Evolutionary conservation across 2,329 filamentous ascomycete genomes (phyloP).

Genomic region (Beauveria caledonica): DNA sequence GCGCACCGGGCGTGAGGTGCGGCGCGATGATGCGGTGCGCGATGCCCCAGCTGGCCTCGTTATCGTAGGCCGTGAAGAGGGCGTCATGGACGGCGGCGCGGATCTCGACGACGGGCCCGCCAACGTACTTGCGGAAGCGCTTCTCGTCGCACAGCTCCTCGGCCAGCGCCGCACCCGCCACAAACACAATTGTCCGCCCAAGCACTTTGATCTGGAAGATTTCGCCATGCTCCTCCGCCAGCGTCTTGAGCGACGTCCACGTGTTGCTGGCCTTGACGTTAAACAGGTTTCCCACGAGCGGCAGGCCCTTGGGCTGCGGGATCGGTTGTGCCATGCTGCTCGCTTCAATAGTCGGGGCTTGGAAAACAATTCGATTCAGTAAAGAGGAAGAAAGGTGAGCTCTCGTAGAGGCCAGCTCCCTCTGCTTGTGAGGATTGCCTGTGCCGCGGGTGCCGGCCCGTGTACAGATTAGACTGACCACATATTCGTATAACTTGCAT

Average conservation of each 20-base stretch:
- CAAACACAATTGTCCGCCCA: constrained; percentile 31
- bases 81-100: constrained; percentile 40
- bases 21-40: constrained; percentile 46
- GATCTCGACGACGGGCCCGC: constrained; percentile 45
- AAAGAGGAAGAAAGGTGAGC: neutral
- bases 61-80: constrained; percentile 43
- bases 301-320: constrained; percentile 26
- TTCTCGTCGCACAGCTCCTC: constrained; percentile 44
- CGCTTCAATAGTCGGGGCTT: neutral
- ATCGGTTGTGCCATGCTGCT: constrained; percentile 26
- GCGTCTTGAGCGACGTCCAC: constrained; percentile 28
- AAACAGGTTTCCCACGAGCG: constrained; percentile 30
- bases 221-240: constrained; percentile 28
- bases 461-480: neutral
- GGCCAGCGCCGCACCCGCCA: constrained; percentile 39
- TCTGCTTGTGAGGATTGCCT: neutral
- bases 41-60: constrained; percentile 41
- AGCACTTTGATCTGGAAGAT: constrained; percentile 31
- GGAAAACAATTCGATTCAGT: neutral
- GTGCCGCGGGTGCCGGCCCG: neutral
- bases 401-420: neutral
- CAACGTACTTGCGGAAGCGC: constrained; percentile 46
- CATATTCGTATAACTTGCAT: neutral
- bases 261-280: constrained; percentile 28
- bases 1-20: constrained; percentile 25